Evolutionary conservation across 1,284 basidiomycete species (phyloP).

Genomic region (Cutaneotrichosporon sp.): DNA sequence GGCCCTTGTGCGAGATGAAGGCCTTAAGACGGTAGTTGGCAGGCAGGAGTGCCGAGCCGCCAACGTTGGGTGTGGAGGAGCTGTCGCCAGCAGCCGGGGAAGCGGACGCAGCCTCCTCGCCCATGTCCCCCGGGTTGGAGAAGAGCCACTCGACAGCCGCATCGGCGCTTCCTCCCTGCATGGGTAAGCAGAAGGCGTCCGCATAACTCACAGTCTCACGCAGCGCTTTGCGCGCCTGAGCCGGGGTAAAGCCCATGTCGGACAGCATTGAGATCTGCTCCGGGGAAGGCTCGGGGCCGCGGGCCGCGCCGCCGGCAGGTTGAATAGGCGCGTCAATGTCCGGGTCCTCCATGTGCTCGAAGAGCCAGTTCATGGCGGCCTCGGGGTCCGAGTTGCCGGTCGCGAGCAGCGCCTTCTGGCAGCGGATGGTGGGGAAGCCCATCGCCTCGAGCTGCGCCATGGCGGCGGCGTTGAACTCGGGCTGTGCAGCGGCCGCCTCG

Average conservation of each 20-base stretch:
- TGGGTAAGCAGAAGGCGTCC: neutral
- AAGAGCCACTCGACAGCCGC: slow-evolving; percentile 97
- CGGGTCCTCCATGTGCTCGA: slow-evolving; percentile 93
- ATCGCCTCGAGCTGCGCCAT: slow-evolving; percentile 76
- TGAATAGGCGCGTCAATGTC: slow-evolving; percentile 87
- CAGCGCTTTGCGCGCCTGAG: slow-evolving; percentile 86
- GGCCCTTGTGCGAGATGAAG: slow-evolving; percentile 96
- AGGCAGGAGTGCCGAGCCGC: slow-evolving; percentile 65
- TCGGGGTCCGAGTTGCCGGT: slow-evolving; percentile 80
- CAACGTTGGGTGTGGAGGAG: slow-evolving; percentile 37
- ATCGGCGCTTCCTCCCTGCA: slow-evolving; percentile 71
- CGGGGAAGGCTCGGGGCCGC: slow-evolving; percentile 60
- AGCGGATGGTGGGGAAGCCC: slow-evolving; percentile 82
- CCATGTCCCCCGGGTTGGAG: slow-evolving; percentile 84
- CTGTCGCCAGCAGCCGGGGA: neutral
- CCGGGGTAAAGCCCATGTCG: slow-evolving; percentile 89
- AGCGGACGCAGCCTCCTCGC: slow-evolving; percentile 57
- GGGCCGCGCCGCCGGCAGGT: slow-evolving; percentile 35
- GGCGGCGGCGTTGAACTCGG: slow-evolving; percentile 67
- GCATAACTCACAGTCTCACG: slow-evolving; percentile 70
- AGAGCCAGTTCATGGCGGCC: slow-evolving; percentile 93
- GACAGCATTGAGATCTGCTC: slow-evolving; percentile 72
- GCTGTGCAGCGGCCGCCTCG: slow-evolving; percentile 59
- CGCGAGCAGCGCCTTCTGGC: slow-evolving; percentile 84
- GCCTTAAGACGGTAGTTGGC: slow-evolving; percentile 80